phyloP scores from a whole-genome alignment of 306 rosid species.

The Quercus dentata region DNA sequence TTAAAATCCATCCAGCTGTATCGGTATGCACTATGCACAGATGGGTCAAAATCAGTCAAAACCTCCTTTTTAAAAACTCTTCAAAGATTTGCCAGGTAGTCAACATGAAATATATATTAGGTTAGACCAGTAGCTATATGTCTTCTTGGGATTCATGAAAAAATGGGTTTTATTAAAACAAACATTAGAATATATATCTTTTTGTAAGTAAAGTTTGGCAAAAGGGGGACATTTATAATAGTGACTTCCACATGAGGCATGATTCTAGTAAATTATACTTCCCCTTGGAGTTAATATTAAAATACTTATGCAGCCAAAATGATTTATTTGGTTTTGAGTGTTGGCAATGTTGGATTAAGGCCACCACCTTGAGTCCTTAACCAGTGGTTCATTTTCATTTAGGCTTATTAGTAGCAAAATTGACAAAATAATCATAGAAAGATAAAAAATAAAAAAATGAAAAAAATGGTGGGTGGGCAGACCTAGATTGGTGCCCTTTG shows the following conservation, averaged over 20 bases:
- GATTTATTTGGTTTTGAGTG: no score
- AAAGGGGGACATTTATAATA: no score
- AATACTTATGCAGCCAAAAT: no score
- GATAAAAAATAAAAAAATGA: background rate
- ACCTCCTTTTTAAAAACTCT: background rate
- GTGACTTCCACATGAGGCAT: no score
- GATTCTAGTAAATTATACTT: no score
- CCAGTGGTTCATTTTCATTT: background rate
- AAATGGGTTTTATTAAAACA: no score
- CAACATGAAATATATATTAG: background rate
- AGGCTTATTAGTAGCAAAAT: background rate
- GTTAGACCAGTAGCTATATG: background rate
- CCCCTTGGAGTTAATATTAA: no score
- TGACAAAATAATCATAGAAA: background rate
- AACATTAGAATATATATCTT: no score
- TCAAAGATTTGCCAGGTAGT: background rate
- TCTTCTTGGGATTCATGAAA: no score
- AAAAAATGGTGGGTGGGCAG: background rate
- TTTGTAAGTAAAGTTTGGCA: no score
- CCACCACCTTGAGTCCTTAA: background rate
- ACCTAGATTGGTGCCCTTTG: background rate
- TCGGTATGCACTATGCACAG: background rate
- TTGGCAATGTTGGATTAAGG: no score
- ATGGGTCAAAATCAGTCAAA: background rate
- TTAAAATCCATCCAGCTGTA: background rate